Evolutionary conservation across 139 green algal genomes (phyloP).

Genomic region (Nannochloris sp.): DNA sequence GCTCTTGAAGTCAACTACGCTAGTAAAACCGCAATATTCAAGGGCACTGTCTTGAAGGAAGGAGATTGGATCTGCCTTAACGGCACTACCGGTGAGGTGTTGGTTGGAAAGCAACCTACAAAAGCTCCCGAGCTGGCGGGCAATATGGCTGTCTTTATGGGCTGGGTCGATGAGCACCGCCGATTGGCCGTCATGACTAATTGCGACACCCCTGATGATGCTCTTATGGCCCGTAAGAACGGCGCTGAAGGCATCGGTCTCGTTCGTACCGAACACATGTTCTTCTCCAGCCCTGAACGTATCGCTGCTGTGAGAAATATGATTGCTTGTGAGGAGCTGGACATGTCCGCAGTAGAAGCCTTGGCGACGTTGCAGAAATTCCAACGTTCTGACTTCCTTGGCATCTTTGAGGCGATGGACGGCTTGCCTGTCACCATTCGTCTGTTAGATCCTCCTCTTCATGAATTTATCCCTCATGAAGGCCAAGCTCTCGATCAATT

Average conservation of each 20-base stretch:
- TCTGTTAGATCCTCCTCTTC: slow-evolving; percentile 88
- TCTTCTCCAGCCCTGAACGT: slow-evolving; percentile 73
- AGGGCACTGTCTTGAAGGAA: slow-evolving; percentile 39
- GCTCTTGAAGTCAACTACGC: slow-evolving; percentile 58
- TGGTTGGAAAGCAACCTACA: slow-evolving; percentile 53
- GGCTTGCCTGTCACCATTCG: slow-evolving; percentile 84
- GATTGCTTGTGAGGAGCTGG: slow-evolving; percentile 71
- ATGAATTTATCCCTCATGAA: slow-evolving; percentile 87
- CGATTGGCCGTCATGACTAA: slow-evolving; percentile 74
- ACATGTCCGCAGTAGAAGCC: slow-evolving; percentile 32
- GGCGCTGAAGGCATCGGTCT: slow-evolving; percentile 84
- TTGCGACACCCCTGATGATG: slow-evolving; percentile 77
- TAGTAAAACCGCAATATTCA: slow-evolving; percentile 31
- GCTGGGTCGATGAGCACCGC: slow-evolving; percentile 68
- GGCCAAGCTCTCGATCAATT: slow-evolving; percentile 36
- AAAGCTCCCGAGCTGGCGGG: slow-evolving; percentile 40
- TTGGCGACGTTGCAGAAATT: slow-evolving; percentile 61
- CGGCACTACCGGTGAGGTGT: slow-evolving; percentile 71
- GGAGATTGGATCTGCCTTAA: slow-evolving; percentile 77
- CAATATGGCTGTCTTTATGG: slow-evolving; percentile 71
- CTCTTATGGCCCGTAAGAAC: slow-evolving; percentile 51
- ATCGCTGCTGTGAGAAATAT: slow-evolving; percentile 77
- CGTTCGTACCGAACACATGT: slow-evolving; percentile 90
- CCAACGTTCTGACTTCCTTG: slow-evolving; percentile 75
- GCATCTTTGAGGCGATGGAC: slow-evolving; percentile 77